Evolutionary conservation across 2,329 filamentous ascomycete genomes (phyloP).

Genomic region (Apiospora pterosperma): DNA sequence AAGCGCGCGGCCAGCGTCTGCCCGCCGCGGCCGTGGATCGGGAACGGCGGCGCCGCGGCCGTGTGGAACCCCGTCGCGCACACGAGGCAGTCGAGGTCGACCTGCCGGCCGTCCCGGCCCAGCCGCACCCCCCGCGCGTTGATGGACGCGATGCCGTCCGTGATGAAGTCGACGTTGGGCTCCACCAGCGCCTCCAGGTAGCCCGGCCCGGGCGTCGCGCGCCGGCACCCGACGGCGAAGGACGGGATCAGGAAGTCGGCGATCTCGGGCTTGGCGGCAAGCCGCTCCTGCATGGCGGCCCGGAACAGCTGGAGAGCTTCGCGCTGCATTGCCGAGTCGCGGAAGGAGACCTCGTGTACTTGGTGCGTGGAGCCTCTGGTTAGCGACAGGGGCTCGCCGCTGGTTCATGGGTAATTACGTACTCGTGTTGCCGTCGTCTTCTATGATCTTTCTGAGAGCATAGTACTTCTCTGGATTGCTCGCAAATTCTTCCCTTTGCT

Average conservation of each 20-base stretch:
- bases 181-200: constrained; percentile 42
- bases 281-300: constrained; percentile 35
- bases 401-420: background rate
- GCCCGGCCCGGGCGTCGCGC: constrained; percentile 41
- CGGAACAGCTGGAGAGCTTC: constrained; percentile 26
- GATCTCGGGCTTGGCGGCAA: constrained; percentile 41
- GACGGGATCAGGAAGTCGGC: constrained; percentile 38
- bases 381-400: background rate
- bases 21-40: constrained; percentile 35
- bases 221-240: constrained; percentile 42
- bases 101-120: constrained; percentile 12
- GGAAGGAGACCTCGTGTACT: constrained; percentile 37
- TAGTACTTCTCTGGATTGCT: constrained; percentile 34
- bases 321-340: constrained; percentile 33
- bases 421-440: constrained; percentile 36
- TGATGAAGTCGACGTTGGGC: constrained; percentile 38
- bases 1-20: constrained; percentile 36
- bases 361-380: background rate
- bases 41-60: constrained; percentile 37
- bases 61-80: constrained; percentile 46
- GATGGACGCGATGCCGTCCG: constrained; percentile 28
- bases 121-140: constrained; percentile 33
- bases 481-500: constrained; percentile 34
- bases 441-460: constrained; percentile 41
- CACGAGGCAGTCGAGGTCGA: constrained; percentile 43